Evolutionary conservation across 495 filamentous ascomycete genomes (phyloP).

Genomic region (Clavariopsis aquatica): DNA sequence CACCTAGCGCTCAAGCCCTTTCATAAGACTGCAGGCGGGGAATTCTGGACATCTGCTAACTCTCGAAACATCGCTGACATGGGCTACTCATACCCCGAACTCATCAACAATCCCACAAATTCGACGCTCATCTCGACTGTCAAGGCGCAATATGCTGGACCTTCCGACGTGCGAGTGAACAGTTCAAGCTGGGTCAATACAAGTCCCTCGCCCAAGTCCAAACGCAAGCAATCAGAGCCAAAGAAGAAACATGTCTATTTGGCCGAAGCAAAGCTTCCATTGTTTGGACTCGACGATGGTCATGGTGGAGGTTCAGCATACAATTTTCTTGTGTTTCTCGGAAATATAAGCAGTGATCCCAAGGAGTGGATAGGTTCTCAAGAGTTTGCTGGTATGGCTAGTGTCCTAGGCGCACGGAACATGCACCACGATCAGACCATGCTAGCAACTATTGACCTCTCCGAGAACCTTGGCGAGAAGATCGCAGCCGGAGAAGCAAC

Average conservation of each 20-base stretch:
- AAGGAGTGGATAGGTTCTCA: neutral
- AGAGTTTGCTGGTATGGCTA: neutral
- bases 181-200: neutral
- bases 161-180: neutral
- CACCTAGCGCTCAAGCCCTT: constrained; percentile 38
- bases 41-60: constrained; percentile 39
- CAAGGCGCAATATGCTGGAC: constrained; percentile 8
- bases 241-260: neutral
- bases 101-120: constrained; percentile 39
- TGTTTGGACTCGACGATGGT: neutral
- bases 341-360: neutral
- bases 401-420: neutral
- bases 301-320: neutral
- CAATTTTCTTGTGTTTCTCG: constrained; percentile 4
- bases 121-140: constrained; percentile 11
- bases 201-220: neutral
- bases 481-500: constrained; percentile 1
- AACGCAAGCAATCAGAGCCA: neutral
- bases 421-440: neutral
- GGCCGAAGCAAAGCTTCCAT: neutral
- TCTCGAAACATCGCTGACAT: constrained; percentile 40
- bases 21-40: constrained; percentile 38
- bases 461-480: neutral
- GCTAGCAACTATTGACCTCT: neutral
- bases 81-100: constrained; percentile 55